phyloP scores from a whole-genome alignment of 805 yeast species.

The Metschnikowia dekortorum region DNA sequence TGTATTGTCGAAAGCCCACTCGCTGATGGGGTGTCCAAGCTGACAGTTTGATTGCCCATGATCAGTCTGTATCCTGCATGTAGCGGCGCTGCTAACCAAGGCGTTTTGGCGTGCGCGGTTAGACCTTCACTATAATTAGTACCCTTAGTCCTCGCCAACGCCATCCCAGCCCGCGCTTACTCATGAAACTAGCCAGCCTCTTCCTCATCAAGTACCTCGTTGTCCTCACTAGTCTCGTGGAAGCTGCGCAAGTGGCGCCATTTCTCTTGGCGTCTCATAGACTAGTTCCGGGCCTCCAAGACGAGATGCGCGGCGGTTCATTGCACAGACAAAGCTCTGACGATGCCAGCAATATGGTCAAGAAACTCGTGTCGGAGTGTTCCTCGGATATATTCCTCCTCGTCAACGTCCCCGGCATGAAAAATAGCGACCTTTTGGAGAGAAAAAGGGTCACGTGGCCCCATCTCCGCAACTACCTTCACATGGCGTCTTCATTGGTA shows the following conservation, averaged over 20 bases:
- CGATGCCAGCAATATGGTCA: slow-evolving; percentile 31
- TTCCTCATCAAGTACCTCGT: background rate
- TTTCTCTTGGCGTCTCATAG: slow-evolving; percentile 38
- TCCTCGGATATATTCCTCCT: slow-evolving; percentile 36
- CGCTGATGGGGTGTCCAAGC: no score
- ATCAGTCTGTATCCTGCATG: no score
- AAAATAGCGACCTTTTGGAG: slow-evolving; percentile 24
- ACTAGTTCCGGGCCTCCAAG: slow-evolving; percentile 28
- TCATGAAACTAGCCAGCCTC: background rate
- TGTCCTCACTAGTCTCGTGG: background rate
- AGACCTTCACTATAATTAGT: no score
- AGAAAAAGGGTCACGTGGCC: slow-evolving; percentile 39
- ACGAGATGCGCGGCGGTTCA: slow-evolving; percentile 19
- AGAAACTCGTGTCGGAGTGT: slow-evolving; percentile 35
- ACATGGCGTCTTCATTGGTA: slow-evolving; percentile 56
- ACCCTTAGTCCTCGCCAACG: no score
- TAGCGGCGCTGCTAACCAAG: no score
- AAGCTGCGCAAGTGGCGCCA: slow-evolving; percentile 24
- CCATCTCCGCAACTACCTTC: slow-evolving; percentile 46
- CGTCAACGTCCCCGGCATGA: slow-evolving; percentile 38
- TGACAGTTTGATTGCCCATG: no score
- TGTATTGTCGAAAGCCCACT: no score
- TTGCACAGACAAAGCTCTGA: slow-evolving; percentile 20
- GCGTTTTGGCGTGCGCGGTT: no score
- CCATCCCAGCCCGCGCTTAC: no score